Conservation (phyloP, 2,329 filamentous ascomycete genomes). For the Cercospora berteroae region DNA sequence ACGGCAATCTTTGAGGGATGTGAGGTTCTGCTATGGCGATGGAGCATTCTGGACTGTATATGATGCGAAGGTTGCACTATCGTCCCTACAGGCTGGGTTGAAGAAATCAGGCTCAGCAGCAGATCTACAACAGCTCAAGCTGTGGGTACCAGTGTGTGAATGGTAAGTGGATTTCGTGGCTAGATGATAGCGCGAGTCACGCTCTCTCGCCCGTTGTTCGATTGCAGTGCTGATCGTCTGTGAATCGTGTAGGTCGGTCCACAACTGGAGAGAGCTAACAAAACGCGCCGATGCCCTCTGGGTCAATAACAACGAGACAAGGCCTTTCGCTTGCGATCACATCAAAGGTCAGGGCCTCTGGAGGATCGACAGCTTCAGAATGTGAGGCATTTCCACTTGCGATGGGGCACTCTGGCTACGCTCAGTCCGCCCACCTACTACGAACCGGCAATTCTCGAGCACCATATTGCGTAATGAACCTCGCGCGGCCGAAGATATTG, state of each 20-base stretch:
- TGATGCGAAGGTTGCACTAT: slow-evolving; percentile 18
- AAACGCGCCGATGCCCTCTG: slow-evolving; percentile 18
- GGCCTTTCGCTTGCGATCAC: slow-evolving; percentile 9
- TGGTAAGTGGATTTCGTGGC: background rate
- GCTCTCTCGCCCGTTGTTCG: too few relatives aligned
- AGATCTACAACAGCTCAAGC: slow-evolving; percentile 17
- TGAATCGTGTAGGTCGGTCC: slow-evolving; percentile 9
- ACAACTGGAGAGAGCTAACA: slow-evolving; percentile 19
- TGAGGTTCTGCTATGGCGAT: slow-evolving; percentile 24
- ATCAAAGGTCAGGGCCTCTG: slow-evolving; percentile 12
- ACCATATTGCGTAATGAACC: background rate
- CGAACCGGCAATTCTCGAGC: background rate
- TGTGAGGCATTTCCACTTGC: background rate
- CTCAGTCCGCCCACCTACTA: background rate
- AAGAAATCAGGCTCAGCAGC: slow-evolving; percentile 10
- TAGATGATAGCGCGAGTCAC: too few relatives aligned
- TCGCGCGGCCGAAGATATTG: background rate
- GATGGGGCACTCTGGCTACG: background rate
- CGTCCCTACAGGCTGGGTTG: slow-evolving; percentile 5
- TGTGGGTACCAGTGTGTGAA: slow-evolving; percentile 23
- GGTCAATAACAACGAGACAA: slow-evolving; percentile 19
- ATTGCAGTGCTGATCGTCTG: too few relatives aligned
- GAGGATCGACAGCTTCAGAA: slow-evolving; percentile 8
- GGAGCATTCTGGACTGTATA: slow-evolving; percentile 23
- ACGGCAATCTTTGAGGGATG: slow-evolving; percentile 17